Conservation (phyloP, 345 rosid species). For the Dovyalis caffra region DNA sequence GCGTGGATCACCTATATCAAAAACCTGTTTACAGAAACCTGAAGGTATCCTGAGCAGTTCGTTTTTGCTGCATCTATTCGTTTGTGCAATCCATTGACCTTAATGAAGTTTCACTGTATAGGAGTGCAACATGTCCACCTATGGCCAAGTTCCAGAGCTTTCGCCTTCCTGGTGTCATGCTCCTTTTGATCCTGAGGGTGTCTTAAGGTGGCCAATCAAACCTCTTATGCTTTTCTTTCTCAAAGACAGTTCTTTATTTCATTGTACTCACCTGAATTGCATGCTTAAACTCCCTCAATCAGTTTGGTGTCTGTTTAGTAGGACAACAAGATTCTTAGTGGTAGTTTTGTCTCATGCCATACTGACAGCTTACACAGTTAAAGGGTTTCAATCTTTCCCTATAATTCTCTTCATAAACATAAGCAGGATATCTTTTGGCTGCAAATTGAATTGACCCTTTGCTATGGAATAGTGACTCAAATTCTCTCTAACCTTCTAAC, state of each 20-base stretch:
- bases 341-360: neutral
- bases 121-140: constrained; percentile 40
- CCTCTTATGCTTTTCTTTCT: constrained; percentile 8
- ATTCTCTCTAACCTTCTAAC: neutral
- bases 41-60: constrained; percentile 24
- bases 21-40: constrained; percentile 48
- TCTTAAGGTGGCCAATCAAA: constrained; percentile 31
- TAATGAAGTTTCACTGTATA: constrained; percentile 9
- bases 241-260: neutral
- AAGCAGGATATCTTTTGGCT: neutral
- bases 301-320: neutral
- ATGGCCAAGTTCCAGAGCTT: constrained; percentile 30
- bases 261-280: neutral
- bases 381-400: neutral
- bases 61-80: neutral
- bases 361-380: neutral
- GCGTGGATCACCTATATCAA: constrained; percentile 36
- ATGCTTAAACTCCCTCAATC: neutral
- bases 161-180: constrained; percentile 54
- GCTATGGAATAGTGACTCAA: neutral
- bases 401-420: neutral
- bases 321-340: neutral
- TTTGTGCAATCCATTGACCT: neutral
- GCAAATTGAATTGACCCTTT: neutral
- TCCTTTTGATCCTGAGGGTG: constrained; percentile 52